These are phyloP conservation scores for Thermoascus crustaceus DNA, from an alignment of 2,329 filamentous ascomycete genomes.

Conservation along the genomic window DNA sequence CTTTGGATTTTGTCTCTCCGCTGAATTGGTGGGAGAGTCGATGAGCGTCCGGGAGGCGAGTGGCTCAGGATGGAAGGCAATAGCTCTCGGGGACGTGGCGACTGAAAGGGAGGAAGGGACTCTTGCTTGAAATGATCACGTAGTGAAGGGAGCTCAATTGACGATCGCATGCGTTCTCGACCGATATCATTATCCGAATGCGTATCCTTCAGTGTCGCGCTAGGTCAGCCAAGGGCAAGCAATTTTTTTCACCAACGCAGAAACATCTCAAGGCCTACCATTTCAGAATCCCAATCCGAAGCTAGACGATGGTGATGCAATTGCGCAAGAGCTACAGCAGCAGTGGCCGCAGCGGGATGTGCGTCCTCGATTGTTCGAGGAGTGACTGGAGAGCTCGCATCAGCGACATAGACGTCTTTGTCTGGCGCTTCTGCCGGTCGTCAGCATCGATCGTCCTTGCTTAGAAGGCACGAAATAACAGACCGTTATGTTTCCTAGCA, in stretches of 20 bases:
- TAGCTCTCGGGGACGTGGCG: constrained; percentile 59
- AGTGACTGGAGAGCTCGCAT: constrained; percentile 60
- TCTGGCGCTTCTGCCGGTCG: constrained; percentile 49
- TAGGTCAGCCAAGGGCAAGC: constrained; percentile 13
- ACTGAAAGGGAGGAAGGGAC: constrained; percentile 56
- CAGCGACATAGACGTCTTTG: constrained; percentile 58
- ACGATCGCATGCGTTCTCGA: constrained; percentile 53
- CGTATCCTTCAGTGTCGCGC: constrained; percentile 49
- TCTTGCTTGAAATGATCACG: constrained; percentile 64
- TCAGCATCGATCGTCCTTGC: constrained; percentile 10
- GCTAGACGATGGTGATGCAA: constrained; percentile 71
- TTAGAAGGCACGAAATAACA: constrained; percentile 12
- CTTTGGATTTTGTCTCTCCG: constrained; percentile 62
- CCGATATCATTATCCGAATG: constrained; percentile 63
- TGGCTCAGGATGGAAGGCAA: constrained; percentile 71
- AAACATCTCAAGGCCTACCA: too few relatives aligned
- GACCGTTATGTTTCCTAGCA: constrained; percentile 29
- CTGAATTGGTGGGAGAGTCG: constrained; percentile 77
- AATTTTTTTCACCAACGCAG: too few relatives aligned
- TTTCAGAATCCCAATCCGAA: constrained; percentile 69
- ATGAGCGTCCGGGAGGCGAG: constrained; percentile 79
- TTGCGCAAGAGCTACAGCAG: constrained; percentile 79
- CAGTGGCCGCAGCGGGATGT: constrained; percentile 61
- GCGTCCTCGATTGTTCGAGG: constrained; percentile 63
- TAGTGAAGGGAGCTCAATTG: constrained; percentile 66